Base-by-base conservation (phyloP, 345 rosid genomes). In the Hibiscus syriacus region DNA sequence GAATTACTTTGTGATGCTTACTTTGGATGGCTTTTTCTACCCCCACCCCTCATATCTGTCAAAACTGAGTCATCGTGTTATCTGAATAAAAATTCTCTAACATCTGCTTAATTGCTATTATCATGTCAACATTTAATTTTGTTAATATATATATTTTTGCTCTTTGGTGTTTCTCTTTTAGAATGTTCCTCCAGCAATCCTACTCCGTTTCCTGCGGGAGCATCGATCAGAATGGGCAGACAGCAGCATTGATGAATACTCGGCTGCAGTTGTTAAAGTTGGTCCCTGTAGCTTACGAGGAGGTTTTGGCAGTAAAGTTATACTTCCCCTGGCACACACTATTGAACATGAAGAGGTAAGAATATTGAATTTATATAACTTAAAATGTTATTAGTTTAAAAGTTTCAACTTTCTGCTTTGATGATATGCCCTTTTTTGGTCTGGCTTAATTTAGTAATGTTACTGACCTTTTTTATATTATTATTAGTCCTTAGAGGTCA, bases 221-320 rank as follows among this genome's bases (percentile, higher is more conserved):
- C 99, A 95, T 62, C 83, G 99, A 70, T 95, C 99, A 52, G 99
- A 95, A 79, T 95, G 99, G 99, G 98, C 98, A 6, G 99, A 95
- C 76, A 92, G 89, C 83, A 84, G 79, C 73, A 90, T 92, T 50
- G 99, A 95, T 84, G 94, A 96, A 1, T 95, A 95, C 71, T 76
- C 96, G 22, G 99, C 96, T 22, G 97, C 98, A 12, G 98, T 98
- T 4, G 85, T 95, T 50, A 95, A 92, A 81, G 88, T 90, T 6
- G 99, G 99, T 27, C 96, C 99, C 58, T 92, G 88, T 76, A 83
- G 79, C 78, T 69, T 87, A 60, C 81, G 84, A 5, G 89, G 96
- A 76, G 86, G 84, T 56, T 95, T 84, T 55, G 98, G 97, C 26
- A 85, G 96, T 54, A 98, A 90, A 69, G 96, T 92, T 71, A 90